Evolutionary conservation across 1,284 basidiomycete genomes (phyloP).

Genomic region (Microbotryum intermedium): DNA sequence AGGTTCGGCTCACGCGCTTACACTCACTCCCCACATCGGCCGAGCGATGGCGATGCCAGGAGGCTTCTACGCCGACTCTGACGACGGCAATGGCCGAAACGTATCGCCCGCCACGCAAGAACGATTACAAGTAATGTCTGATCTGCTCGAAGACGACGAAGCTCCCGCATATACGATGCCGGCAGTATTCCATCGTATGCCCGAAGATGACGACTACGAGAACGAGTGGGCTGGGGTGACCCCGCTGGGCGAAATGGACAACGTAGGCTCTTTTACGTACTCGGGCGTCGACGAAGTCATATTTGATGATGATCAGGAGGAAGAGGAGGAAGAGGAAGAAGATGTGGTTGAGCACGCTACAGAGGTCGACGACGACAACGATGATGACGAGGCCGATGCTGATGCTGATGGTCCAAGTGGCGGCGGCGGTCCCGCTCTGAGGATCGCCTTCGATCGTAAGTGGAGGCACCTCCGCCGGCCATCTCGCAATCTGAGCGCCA

Average conservation of each 20-base stretch:
- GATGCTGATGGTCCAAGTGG: neutral
- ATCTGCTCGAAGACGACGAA: conserved; percentile 26
- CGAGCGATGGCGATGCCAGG: too few relatives aligned
- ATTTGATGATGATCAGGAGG: conserved; percentile 8
- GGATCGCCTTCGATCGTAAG: conserved; percentile 28
- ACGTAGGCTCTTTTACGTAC: neutral
- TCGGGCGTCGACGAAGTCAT: neutral
- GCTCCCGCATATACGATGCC: conserved; percentile 6
- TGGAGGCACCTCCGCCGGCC: neutral
- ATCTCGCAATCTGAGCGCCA: neutral
- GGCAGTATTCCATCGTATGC: neutral
- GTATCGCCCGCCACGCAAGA: neutral
- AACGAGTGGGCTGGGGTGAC: conserved; percentile 24
- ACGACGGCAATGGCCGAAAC: too few relatives aligned
- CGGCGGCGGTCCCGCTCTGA: neutral
- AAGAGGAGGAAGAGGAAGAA: neutral
- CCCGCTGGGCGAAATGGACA: conserved; percentile 8
- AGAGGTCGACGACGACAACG: neutral
- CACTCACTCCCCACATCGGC: too few relatives aligned
- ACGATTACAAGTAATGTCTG: too few relatives aligned
- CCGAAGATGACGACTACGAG: conserved; percentile 20
- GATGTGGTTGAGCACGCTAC: neutral
- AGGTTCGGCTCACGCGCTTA: too few relatives aligned
- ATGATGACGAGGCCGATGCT: neutral
- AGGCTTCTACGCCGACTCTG: too few relatives aligned